Evolutionary conservation across 768 basidiomycete genomes (phyloP).

Genomic region (Tulasnella calospora): DNA sequence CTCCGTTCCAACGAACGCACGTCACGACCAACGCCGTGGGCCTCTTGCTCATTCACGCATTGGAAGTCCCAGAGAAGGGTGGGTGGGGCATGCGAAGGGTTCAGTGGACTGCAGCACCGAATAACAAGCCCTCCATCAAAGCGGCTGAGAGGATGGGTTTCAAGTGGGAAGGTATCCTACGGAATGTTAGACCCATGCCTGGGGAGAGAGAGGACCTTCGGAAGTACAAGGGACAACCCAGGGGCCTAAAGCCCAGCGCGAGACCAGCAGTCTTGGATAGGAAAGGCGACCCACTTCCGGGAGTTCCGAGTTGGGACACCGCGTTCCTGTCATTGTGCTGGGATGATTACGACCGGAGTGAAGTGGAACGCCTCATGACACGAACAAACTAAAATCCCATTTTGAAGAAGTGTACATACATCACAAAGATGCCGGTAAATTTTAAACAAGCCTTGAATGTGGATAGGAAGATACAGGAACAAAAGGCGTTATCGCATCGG

Average conservation of each 20-base stretch:
- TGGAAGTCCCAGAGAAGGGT: conserved; percentile 32
- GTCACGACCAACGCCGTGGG: conserved; percentile 49
- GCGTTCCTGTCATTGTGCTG: conserved; percentile 49
- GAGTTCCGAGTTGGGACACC: conserved; percentile 42
- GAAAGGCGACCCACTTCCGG: conserved; percentile 32
- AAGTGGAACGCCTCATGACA: background rate
- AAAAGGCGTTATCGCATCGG: background rate
- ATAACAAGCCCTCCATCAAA: conserved; percentile 48
- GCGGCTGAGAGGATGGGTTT: conserved; percentile 61
- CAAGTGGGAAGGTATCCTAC: conserved; percentile 46
- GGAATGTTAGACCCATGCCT: conserved; percentile 45
- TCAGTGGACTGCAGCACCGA: conserved; percentile 53
- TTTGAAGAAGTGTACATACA: background rate
- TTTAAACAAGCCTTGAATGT: background rate
- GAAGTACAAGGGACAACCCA: background rate
- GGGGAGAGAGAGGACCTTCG: conserved; percentile 27
- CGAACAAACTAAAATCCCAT: background rate
- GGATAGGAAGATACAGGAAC: background rate
- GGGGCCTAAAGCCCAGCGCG: background rate
- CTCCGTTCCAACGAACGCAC: conserved; percentile 59
- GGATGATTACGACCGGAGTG: conserved; percentile 44
- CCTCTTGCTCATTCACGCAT: conserved; percentile 40
- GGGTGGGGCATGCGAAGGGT: conserved; percentile 58
- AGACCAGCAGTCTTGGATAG: background rate
- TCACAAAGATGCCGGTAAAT: background rate